Conservation (phyloP, 2,329 filamentous ascomycete species). For the Raffaelea albimanens region DNA sequence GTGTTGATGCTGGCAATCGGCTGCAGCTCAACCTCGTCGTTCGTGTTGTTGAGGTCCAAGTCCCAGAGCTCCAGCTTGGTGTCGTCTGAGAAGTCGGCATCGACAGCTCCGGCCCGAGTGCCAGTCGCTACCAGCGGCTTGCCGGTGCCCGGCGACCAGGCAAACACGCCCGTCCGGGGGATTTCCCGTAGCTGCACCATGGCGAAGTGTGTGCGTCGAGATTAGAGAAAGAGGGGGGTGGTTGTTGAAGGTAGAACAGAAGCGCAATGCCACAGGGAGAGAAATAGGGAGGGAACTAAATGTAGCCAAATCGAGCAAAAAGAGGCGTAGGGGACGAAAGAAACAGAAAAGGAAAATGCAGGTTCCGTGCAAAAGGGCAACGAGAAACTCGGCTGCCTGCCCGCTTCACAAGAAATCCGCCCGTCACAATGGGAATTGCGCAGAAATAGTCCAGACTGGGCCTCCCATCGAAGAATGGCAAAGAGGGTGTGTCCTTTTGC, state of each 20-base stretch:
- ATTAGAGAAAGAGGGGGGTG: not conserved
- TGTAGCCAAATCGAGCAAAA: too few relatives aligned
- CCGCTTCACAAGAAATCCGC: not conserved
- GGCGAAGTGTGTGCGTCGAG: slow-evolving; percentile 8
- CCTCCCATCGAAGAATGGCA: not conserved
- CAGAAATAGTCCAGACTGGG: not conserved
- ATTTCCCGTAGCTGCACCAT: slow-evolving; percentile 98
- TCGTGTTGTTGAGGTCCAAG: slow-evolving; percentile 67
- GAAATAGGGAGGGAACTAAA: not conserved
- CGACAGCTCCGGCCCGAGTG: slow-evolving; percentile 88
- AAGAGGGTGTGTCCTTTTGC: slow-evolving; percentile 9
- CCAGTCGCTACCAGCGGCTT: slow-evolving; percentile 84
- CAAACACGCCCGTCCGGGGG: slow-evolving; percentile 90
- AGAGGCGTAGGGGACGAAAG: not conserved
- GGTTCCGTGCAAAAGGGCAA: not conserved
- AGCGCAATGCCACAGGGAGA: not conserved
- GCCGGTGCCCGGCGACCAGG: slow-evolving; percentile 78
- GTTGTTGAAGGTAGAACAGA: not conserved
- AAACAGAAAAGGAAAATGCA: not conserved
- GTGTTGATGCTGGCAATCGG: slow-evolving; percentile 75
- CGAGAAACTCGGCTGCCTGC: not conserved
- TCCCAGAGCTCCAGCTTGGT: slow-evolving; percentile 97
- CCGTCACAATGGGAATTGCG: not conserved
- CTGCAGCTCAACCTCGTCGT: slow-evolving; percentile 73
- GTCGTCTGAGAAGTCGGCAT: slow-evolving; percentile 95